Conservation (phyloP, 805 yeast species). For the Debaryomyces hansenii region DNA sequence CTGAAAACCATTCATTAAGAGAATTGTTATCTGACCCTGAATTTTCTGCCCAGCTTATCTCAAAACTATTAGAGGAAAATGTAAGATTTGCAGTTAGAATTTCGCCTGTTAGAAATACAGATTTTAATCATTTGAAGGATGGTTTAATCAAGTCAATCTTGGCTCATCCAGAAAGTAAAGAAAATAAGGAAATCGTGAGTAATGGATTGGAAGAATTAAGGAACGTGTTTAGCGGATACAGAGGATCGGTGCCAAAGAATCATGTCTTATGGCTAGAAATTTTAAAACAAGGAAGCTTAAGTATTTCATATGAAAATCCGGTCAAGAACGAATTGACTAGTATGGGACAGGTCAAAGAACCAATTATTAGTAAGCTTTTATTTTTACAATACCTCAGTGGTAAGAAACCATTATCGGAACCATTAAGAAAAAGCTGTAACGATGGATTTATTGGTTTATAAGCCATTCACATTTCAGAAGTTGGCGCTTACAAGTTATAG, state of each 20-base stretch:
- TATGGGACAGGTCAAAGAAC: constrained; percentile 64
- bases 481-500: not conserved
- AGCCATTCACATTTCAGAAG: not conserved
- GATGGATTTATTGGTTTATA: constrained; percentile 25
- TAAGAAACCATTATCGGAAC: constrained; percentile 60
- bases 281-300: constrained; percentile 31
- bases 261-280: constrained; percentile 64
- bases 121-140: constrained; percentile 84
- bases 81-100: constrained; percentile 71
- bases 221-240: constrained; percentile 53
- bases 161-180: constrained; percentile 62
- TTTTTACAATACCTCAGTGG: constrained; percentile 78
- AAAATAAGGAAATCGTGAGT: constrained; percentile 36
- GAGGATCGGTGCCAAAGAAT: constrained; percentile 75
- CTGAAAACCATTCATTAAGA: constrained; percentile 9
- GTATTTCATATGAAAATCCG: constrained; percentile 26
- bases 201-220: constrained; percentile 70
- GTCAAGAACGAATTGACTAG: constrained; percentile 17
- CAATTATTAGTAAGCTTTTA: constrained; percentile 63
- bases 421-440: constrained; percentile 46
- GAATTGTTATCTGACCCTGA: constrained; percentile 51
- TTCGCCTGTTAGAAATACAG: constrained; percentile 87
- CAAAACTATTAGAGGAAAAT: constrained; percentile 56
- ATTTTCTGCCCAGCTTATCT: constrained; percentile 53
- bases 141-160: constrained; percentile 81